Evolutionary conservation across 2,329 filamentous ascomycete genomes (phyloP), one percentile per base, ranked within the genome.

Genomic region (Zymoseptoria brevis): DNA sequence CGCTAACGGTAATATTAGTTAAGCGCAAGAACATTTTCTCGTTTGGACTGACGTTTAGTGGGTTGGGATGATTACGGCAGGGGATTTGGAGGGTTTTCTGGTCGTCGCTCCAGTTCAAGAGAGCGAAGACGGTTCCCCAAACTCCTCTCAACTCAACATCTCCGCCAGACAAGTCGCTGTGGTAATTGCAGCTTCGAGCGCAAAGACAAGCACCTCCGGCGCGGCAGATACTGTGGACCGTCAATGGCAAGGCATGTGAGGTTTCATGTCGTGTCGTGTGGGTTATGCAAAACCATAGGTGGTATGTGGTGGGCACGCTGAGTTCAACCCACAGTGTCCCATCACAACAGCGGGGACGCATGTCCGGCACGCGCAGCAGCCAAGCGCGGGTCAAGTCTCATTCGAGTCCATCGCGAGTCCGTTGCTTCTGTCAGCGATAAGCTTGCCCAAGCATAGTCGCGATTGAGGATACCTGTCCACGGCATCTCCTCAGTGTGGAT

Each of bases 1-100:
- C n/a, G n/a, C n/a, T n/a, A n/a, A n/a, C n/a, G n/a, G n/a, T n/a
- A n/a, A n/a, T n/a, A n/a, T n/a, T n/a, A n/a, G n/a, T n/a, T n/a
- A n/a, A n/a, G n/a, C n/a, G n/a, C 80, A 96, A 96, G 76, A 96
- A 96, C 74, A 82, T 96, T 62, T 96, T 96, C 76, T 89, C 87
- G 63, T 96, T 95, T 68, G 84, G 85, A 6, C 77, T 96, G 58
- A 96, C 92, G 0, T 95, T 87, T 72, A 87, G 84, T 66, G 90
- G 90, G 0, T 96, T 90, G 68, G 80, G 91, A 59, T 96, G 93
- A 92, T 80, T 96, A 24, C 80, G 87, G 8, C 65, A 76, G 0
- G 84, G 84, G 1, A 83, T 86, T n/a, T 82, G 84, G 60, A 79
- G 81, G 53, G 77, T 83, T 0, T 93, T 96, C 74, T 80, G 88